Base-by-base conservation (phyloP, 371 early-diverging fungal genomes). In the Thermomucor indicae-seudaticae region DNA sequence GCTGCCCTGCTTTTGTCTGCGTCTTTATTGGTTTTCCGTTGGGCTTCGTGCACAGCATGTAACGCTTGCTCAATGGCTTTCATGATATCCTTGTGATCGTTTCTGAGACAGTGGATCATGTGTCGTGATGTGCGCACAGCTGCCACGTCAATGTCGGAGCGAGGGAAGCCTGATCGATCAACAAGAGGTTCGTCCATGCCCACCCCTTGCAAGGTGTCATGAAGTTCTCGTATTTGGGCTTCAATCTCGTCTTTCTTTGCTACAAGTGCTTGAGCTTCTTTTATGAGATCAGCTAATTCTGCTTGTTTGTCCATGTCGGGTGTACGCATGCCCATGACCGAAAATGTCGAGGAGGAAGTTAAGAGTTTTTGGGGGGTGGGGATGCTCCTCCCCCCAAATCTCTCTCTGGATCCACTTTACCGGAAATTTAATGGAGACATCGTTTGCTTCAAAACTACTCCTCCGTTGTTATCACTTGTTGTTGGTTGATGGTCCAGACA, bases 61-160 rank as follows among this genome's bases (percentile, higher is more conserved):
- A 94, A 50, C 0, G 78, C 75, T n/a, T 59, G 39, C 39, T 90
- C 93, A 39, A 93, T 87, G 38, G 85, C 64, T 0, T 35, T 27
- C 88, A 90, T 91, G 38, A 86, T 55, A 0, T 51, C 76, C 48
- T 75, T 80, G 43, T 79, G 75, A 58, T 94, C 95, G 60, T 92
- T 93, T 2, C 68, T 58, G 30, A 74, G 67, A 63, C 87, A 73
- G 38, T 84, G 77, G 20, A 93, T 79, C 35, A 65, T 52, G 32
- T 76, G 67, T 3, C 95, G 81, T 0, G 81, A 72, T 14, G 60
- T 65, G 25, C 78, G 55, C 14, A 62, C 79, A 1, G 84, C 70
- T 24, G 83, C 85, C 0, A 96, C 78, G 58, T 96, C 96, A 12
- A 96, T 64, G 66, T 95, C 95, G 12, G 85, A 67, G 22, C 93